A percentile compares a stretch with the other conserved stretches of the same genome.
phyloP scores from a whole-genome alignment of 768 basidiomycete genomes.

The Suillus variegatus region DNA sequence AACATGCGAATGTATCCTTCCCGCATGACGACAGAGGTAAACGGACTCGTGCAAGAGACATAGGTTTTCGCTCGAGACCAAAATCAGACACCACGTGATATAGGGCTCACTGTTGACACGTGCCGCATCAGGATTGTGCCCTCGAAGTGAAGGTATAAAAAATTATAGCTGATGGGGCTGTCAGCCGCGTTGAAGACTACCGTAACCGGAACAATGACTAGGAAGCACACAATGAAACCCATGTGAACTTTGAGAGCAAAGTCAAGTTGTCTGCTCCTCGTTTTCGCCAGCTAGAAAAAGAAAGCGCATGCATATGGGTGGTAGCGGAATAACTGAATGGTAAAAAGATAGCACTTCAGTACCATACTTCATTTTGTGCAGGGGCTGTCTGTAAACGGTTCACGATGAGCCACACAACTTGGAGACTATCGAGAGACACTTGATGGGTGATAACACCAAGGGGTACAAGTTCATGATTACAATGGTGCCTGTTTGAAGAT shows the following conservation, averaged over 20 bases:
- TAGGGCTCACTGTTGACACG: too few species aligned
- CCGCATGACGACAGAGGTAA: not conserved
- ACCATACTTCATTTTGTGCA: constrained; percentile 1
- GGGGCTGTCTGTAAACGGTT: not conserved
- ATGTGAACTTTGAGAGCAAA: too few species aligned
- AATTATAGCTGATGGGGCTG: constrained; percentile 2
- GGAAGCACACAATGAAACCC: constrained; percentile 2
- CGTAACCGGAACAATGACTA: not conserved
- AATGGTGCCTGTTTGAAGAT: too few species aligned
- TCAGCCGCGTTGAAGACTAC: too few species aligned
- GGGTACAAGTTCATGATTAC: constrained; percentile 4
- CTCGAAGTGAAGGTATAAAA: not conserved
- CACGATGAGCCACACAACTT: not conserved
- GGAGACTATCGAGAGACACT: constrained; percentile 1
- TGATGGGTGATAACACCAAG: not conserved
- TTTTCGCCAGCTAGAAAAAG: too few species aligned
- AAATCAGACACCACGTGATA: too few species aligned
- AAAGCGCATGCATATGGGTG: too few species aligned
- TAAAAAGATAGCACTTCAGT: not conserved
- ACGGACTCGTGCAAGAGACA: too few species aligned
- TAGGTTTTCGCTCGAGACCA: too few species aligned
- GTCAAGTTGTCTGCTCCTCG: too few species aligned
- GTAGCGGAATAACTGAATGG: too few species aligned
- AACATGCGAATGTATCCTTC: not conserved
- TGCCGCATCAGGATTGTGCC: too few species aligned